Evolutionary conservation across 2,329 filamentous ascomycete genomes (phyloP), one percentile per base, ranked within the genome.

Genomic region (Sporothrix schenckii): DNA sequence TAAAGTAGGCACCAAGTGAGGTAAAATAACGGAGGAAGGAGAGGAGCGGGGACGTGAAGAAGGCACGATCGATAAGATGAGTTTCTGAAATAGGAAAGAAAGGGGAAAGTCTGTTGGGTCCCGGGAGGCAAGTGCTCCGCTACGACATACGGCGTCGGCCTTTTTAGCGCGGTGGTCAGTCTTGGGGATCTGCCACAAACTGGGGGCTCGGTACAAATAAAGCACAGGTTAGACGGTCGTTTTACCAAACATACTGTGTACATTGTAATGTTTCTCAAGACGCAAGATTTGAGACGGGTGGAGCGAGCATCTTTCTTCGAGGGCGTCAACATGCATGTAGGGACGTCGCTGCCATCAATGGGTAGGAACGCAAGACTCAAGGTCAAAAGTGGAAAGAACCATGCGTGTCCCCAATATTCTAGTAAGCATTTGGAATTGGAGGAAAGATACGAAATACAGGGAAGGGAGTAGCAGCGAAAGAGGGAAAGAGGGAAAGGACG

Each of bases 11-110:
- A 34, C 41, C 16, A 65, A 65, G 44, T 10, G 47, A 66, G 47
- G 47, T 52, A 44, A 61, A 58, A 58, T 24, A 47, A 47, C 19
- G 24, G 30, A n/a, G 50, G 14, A 30, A 47, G 4, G 39, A 47
- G 39, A 21, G 58, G 41, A 49, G 41, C 60, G 63, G 16, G 63
- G 30, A 41, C n/a, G 19, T 10, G n/a, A 27, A 50, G 34, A 53
- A 67, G 65, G 30, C 39, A 56, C 66, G 52, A 68, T 68, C 50
- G 66, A 56, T 58, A 52, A 56, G 52, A 68, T n/a, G 56, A 27
- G 34, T 27, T 21, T 5, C 41, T 54, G 52, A 68, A 56, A 68
- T 14, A 47, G 52, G 50, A 68, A 56, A 47, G 66, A 56, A 30
- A 30, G 24, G 24, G 50, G 34, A 66, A 53, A 39, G 63, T 44